phyloP scores from a whole-genome alignment of 108 stramenopile genomes.

The Cyclostephanos tholiformis region DNA sequence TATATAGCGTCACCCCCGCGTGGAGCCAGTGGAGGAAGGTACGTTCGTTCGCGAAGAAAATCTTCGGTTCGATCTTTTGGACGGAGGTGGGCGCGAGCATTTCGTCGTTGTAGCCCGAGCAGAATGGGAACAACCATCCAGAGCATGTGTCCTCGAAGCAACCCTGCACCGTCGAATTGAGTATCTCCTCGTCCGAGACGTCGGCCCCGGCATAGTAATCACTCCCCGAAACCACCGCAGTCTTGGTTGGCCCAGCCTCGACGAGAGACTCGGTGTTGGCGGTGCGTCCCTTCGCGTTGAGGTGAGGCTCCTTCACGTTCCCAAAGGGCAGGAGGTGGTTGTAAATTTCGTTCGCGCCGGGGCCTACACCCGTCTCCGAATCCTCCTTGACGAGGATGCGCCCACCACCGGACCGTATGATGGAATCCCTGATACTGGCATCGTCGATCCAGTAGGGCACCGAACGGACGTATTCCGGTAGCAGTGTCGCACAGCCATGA shows the following conservation, averaged over 20 bases:
- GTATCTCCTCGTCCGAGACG: constrained; percentile 48
- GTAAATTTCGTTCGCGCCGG: constrained; percentile 88
- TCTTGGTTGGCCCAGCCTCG: constrained; percentile 10
- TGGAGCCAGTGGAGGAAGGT: constrained; percentile 96
- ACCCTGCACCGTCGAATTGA: constrained; percentile 27
- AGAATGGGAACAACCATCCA: constrained; percentile 81
- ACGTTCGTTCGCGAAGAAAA: constrained; percentile 98
- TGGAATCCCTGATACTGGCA: constrained; percentile 87
- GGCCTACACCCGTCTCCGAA: constrained; percentile 63
- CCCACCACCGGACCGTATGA: constrained; percentile 74
- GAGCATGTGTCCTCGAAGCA: constrained; percentile 56
- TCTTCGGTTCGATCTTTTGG: constrained; percentile 97
- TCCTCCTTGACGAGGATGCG: constrained; percentile 68
- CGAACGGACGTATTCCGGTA: constrained; percentile 91
- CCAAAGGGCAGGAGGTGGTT: constrained; percentile 87
- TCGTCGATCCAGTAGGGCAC: constrained; percentile 99
- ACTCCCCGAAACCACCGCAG: constrained; percentile 23
- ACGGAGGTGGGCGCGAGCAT: constrained; percentile 84
- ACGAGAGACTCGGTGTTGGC: constrained; percentile 54
- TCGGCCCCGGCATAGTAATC: constrained; percentile 52
- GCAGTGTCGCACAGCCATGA: constrained; percentile 87
- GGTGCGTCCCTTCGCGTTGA: constrained; percentile 78
- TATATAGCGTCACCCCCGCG: constrained; percentile 78
- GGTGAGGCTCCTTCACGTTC: constrained; percentile 67
- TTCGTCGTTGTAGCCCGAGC: constrained; percentile 66